phyloP scores from a whole-genome alignment of 2,329 filamentous ascomycete genomes.

The Ophiostoma ips region DNA sequence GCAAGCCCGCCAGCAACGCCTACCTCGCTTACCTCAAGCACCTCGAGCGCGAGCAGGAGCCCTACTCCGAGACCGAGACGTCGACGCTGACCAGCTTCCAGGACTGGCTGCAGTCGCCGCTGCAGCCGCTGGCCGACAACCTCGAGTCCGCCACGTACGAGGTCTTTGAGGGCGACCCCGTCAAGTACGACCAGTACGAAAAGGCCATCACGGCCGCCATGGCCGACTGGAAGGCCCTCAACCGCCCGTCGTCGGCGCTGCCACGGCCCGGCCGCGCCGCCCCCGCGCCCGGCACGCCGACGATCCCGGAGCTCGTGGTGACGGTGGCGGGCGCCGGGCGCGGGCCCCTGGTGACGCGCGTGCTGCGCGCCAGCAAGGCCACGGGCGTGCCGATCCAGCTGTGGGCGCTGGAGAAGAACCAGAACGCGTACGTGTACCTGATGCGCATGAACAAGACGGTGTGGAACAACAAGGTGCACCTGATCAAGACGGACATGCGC shows the following conservation, averaged over 20 bases:
- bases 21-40: slow-evolving; percentile 71
- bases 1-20: slow-evolving; percentile 23
- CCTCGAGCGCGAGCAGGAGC: slow-evolving; percentile 68
- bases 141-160: slow-evolving; percentile 96
- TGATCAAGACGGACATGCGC: slow-evolving; percentile 95
- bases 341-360: slow-evolving; percentile 80
- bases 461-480: slow-evolving; percentile 70
- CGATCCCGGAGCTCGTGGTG: slow-evolving; percentile 45
- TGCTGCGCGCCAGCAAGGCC: slow-evolving; percentile 62
- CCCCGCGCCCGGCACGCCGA: slow-evolving; percentile 6
- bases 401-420: slow-evolving; percentile 96
- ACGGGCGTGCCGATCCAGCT: slow-evolving; percentile 69
- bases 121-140: slow-evolving; percentile 92
- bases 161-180: slow-evolving; percentile 93
- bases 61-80: slow-evolving; percentile 37
- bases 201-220: slow-evolving; percentile 69
- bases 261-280: slow-evolving; percentile 36
- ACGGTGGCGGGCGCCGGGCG: slow-evolving; percentile 89
- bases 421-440: slow-evolving; percentile 88
- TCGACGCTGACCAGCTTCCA: slow-evolving; percentile 50
- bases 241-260: slow-evolving; percentile 59
- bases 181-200: slow-evolving; percentile 97
- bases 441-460: slow-evolving; percentile 68
- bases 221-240: slow-evolving; percentile 58
- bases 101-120: slow-evolving; percentile 87